Base-by-base conservation (phyloP, 2,329 filamentous ascomycete genomes). In the Thielaviopsis euricoi region DNA sequence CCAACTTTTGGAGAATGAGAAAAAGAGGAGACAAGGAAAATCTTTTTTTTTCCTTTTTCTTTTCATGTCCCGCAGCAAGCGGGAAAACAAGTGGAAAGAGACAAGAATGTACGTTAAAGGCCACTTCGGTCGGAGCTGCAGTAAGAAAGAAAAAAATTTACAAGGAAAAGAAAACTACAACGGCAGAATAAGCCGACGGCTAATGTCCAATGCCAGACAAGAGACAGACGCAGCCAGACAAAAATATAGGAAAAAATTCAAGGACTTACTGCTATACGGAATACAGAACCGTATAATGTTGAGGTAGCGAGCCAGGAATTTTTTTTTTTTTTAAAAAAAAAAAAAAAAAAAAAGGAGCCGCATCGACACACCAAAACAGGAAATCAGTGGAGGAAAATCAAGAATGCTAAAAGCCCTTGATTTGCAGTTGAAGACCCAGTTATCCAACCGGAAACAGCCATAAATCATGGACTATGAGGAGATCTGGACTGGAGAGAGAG, bases 311-410 rank as follows among this genome's bases (percentile, higher is more conserved):
- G 29, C 29, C 29, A 10, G 17, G 25, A 19, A 51, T 9, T 15
- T n/a, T n/a, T n/a, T n/a, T n/a, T n/a, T n/a, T n/a, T n/a, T n/a
- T n/a, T n/a, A n/a, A n/a, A 17, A 51, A 21, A 22, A 22, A 25
- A 13, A 12, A 51, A 29, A 15, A 17, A 52, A 1, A 52, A 23
- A 52, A 54, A 58, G 52, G 57, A 58, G 51, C 57, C 57, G 57
- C 51, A 43, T 58, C 52, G 13, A 58, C 26, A 19, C n/a, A 50
- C 57, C 52, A 37, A 17, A 58, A 50, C 22, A 50, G 57, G 57
- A 54, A 57, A 23, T 22, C 49, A 33, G n/a, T 40, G 37, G 5
- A 22, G 49, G 33, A 26, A 37, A 50, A 10, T 26, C 55, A 56
- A 33, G 23, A 25, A 56, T 50, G 7, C 22, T 17, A 50, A 19